phyloP scores from a whole-genome alignment of 371 early-diverging fungal genomes.

The Lichtheimia corymbifera region DNA sequence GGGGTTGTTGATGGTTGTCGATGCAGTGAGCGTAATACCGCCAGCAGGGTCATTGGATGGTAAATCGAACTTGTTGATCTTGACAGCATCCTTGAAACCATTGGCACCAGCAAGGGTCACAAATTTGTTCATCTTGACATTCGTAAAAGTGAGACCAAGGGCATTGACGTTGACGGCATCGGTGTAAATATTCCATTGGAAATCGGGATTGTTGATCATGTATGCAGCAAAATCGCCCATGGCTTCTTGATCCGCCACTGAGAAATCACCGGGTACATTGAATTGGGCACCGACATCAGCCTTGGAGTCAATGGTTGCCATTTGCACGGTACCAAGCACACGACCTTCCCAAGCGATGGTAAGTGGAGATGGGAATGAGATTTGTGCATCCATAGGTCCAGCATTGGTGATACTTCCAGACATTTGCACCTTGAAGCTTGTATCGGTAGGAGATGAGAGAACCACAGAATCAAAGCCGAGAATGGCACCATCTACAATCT shows the following conservation, averaged over 20 bases:
- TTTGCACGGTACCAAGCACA: slow-evolving; percentile 46
- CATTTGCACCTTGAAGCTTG: slow-evolving; percentile 56
- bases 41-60: slow-evolving; percentile 48
- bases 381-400: slow-evolving; percentile 63
- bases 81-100: slow-evolving; percentile 48
- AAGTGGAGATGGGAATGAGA: slow-evolving; percentile 54
- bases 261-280: slow-evolving; percentile 45
- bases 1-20: slow-evolving; percentile 50
- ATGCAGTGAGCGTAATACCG: slow-evolving; percentile 49
- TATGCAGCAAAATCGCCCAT: slow-evolving; percentile 52
- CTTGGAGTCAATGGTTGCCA: slow-evolving; percentile 42
- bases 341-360: slow-evolving; percentile 53
- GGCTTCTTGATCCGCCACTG: slow-evolving; percentile 35
- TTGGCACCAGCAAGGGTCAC: slow-evolving; percentile 49
- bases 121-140: slow-evolving; percentile 43
- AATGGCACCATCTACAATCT: slow-evolving; percentile 50
- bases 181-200: slow-evolving; percentile 53
- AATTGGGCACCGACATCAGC: slow-evolving; percentile 45
- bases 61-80: slow-evolving; percentile 49
- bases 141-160: slow-evolving; percentile 49
- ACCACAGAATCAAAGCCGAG: slow-evolving; percentile 50
- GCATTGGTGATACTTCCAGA: slow-evolving; percentile 58
- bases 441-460: slow-evolving; percentile 56
- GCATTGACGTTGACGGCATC: slow-evolving; percentile 46
- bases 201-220: slow-evolving; percentile 55